Evolutionary conservation across 257 asterid species (phyloP).

Genomic region (Asclepias syriaca): DNA sequence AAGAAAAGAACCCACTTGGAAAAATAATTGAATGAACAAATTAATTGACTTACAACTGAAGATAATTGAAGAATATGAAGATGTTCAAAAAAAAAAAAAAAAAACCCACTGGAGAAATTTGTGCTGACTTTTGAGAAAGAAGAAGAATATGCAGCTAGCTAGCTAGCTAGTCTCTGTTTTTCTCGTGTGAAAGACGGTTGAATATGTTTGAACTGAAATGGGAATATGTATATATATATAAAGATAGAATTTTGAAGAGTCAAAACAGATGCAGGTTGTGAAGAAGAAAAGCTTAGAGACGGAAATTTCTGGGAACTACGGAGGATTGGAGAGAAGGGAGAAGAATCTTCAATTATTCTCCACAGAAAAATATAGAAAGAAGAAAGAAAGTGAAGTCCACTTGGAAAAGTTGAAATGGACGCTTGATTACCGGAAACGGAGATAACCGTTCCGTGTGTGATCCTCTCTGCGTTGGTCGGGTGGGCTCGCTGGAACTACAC

Average conservation of each 20-base stretch:
- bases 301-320: constrained; percentile 6
- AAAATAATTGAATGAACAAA: background rate
- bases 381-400: background rate
- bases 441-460: background rate
- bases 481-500: background rate
- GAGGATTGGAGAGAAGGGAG: background rate
- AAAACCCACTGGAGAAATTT: background rate
- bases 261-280: background rate
- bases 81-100: background rate
- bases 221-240: background rate
- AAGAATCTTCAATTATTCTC: background rate
- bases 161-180: background rate
- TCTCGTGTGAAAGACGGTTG: background rate
- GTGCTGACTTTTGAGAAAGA: background rate
- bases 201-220: background rate
- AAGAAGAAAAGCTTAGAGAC: background rate
- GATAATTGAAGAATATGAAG: background rate
- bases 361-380: too few relatives aligned
- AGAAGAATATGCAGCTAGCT: background rate
- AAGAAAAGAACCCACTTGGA: background rate
- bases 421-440: background rate
- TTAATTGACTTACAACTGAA: background rate
- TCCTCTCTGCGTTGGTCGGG: background rate
- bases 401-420: background rate
- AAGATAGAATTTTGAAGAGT: background rate